These are phyloP conservation scores for Fragaria iinumae DNA, from an alignment of 306 rosid genomes.

Conservation along the genomic window DNA sequence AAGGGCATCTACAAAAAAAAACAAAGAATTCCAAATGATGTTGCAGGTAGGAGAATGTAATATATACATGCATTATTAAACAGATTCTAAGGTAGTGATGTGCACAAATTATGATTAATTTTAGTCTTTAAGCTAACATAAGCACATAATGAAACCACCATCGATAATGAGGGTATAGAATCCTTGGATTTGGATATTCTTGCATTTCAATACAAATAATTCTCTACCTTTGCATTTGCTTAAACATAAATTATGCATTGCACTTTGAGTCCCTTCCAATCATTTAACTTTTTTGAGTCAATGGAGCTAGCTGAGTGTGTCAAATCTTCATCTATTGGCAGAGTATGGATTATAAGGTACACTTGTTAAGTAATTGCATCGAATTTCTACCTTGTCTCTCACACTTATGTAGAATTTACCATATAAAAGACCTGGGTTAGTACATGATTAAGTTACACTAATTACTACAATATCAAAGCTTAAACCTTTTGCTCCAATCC, in stretches of 20 bases:
- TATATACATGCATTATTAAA: background rate
- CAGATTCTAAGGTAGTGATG: background rate
- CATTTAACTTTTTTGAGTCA: background rate
- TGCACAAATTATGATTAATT: background rate
- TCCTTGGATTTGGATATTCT: background rate
- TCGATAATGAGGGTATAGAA: background rate
- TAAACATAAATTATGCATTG: background rate
- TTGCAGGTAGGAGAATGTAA: background rate
- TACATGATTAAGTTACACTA: background rate
- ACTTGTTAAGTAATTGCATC: background rate
- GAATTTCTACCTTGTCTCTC: background rate
- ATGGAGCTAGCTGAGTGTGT: background rate
- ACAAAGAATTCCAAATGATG: background rate
- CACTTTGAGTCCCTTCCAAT: constrained; percentile 11
- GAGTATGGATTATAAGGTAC: background rate
- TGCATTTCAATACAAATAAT: background rate
- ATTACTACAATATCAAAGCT: background rate
- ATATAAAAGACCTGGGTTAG: background rate
- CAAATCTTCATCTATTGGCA: background rate
- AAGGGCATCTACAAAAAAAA: background rate
- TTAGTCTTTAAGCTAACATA: background rate
- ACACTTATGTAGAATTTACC: background rate
- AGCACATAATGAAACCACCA: background rate
- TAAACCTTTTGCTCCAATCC: background rate
- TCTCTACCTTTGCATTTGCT: background rate